phyloP scores from a whole-genome alignment of 176 grass and related monocot species.

The Zoysia pacifica region DNA sequence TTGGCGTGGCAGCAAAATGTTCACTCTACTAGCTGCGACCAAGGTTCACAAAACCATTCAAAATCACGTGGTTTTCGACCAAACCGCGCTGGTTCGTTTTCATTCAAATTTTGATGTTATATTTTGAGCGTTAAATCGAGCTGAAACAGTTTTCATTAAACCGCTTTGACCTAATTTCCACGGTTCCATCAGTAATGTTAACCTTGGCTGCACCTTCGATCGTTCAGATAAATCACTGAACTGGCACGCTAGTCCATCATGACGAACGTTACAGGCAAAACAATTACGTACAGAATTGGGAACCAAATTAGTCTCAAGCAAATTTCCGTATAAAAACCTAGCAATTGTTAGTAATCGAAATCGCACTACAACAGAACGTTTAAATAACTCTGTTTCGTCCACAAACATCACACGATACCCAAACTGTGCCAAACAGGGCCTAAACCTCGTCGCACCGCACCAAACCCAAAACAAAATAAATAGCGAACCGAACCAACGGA shows the following conservation, averaged over 20 bases:
- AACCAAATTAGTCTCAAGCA: conserved; percentile 4
- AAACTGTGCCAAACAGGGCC: background rate
- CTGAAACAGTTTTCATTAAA: no score
- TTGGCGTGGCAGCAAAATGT: background rate
- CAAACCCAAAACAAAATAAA: background rate
- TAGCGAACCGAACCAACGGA: background rate
- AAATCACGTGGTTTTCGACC: no score
- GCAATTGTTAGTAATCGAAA: background rate
- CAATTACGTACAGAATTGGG: background rate
- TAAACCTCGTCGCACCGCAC: background rate
- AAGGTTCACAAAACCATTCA: no score
- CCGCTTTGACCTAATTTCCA: no score
- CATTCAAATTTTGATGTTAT: no score
- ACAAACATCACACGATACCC: conserved; percentile 7
- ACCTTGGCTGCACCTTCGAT: background rate
- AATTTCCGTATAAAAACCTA: conserved; percentile 1
- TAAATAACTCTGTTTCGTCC: background rate
- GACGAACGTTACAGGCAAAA: background rate
- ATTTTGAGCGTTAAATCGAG: no score
- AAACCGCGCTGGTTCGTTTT: no score
- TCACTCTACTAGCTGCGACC: background rate
- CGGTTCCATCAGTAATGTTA: no score
- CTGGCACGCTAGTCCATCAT: background rate
- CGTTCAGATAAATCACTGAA: background rate
- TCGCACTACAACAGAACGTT: background rate